Percentiles rank a stretch among this genome's conserved stretches.
Evolutionary conservation across 345 rosid genomes (phyloP).

Genomic region (Pugionium dolabratum): DNA sequence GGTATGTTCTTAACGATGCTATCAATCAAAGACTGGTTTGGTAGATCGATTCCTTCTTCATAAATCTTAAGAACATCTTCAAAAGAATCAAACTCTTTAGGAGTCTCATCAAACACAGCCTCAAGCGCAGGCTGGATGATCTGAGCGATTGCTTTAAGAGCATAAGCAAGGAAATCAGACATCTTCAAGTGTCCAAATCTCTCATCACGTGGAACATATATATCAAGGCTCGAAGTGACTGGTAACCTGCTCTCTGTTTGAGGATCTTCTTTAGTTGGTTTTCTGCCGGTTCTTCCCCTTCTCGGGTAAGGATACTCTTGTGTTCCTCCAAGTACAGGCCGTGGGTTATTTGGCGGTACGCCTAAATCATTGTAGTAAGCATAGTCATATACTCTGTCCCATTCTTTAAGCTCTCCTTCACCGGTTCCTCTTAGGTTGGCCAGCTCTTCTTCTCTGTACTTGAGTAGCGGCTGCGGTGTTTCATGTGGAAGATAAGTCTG

Average conservation of each 20-base stretch:
- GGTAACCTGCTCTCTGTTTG: constrained; percentile 59
- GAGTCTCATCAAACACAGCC: constrained; percentile 48
- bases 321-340: constrained; percentile 86
- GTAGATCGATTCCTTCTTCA: constrained; percentile 56
- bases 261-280: constrained; percentile 54
- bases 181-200: constrained; percentile 69
- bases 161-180: constrained; percentile 62
- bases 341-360: constrained; percentile 50
- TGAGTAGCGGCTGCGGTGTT: constrained; percentile 54
- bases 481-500: constrained; percentile 77
- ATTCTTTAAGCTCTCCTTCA: constrained; percentile 64
- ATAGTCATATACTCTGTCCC: constrained; percentile 87
- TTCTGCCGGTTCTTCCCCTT: constrained; percentile 77
- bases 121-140: constrained; percentile 54
- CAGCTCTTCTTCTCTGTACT: constrained; percentile 71
- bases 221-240: constrained; percentile 42
- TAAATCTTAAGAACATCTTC: constrained; percentile 61
- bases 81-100: constrained; percentile 57
- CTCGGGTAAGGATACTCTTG: constrained; percentile 78
- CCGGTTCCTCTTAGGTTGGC: constrained; percentile 68
- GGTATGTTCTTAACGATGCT: constrained; percentile 47
- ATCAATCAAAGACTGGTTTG: constrained; percentile 46
- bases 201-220: constrained; percentile 87
- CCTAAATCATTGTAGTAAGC: constrained; percentile 81
- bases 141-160: constrained; percentile 57